Evolutionary conservation across 257 asterid species (phyloP).

Genomic region (Leptodermis oblonga): DNA sequence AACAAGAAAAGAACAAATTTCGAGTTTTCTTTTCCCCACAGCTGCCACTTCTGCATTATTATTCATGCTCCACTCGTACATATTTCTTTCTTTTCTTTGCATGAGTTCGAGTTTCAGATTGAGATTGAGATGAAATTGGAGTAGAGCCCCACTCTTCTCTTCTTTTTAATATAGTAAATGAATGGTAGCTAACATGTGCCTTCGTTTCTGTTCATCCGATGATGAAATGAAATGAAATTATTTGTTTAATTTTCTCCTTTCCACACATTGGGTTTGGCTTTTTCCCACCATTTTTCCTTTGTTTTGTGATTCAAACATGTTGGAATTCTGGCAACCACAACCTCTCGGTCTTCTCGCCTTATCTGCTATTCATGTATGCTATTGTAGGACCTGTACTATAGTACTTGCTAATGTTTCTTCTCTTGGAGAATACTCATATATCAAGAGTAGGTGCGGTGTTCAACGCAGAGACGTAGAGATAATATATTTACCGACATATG

Average conservation of each 20-base stretch:
- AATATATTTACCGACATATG: no score
- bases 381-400: conserved; percentile 4
- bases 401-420: background rate
- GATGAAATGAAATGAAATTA: background rate
- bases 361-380: background rate
- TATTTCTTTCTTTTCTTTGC: no score
- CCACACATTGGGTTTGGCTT: background rate
- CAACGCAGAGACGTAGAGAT: no score
- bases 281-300: background rate
- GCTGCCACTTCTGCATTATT: background rate
- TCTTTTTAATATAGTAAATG: background rate
- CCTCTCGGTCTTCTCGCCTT: background rate
- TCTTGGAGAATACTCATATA: no score
- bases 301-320: background rate
- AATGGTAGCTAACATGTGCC: conserved; percentile 17
- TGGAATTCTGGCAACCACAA: background rate
- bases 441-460: no score
- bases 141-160: conserved; percentile 6
- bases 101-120: no score
- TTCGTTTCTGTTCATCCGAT: background rate
- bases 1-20: no score
- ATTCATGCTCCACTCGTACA: background rate
- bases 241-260: background rate
- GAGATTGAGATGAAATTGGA: background rate
- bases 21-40: no score